Percentiles rank a stretch among this genome's conserved stretches.
Evolutionary conservation across 768 basidiomycete species (phyloP).

Genomic region (Suillus lakei): DNA sequence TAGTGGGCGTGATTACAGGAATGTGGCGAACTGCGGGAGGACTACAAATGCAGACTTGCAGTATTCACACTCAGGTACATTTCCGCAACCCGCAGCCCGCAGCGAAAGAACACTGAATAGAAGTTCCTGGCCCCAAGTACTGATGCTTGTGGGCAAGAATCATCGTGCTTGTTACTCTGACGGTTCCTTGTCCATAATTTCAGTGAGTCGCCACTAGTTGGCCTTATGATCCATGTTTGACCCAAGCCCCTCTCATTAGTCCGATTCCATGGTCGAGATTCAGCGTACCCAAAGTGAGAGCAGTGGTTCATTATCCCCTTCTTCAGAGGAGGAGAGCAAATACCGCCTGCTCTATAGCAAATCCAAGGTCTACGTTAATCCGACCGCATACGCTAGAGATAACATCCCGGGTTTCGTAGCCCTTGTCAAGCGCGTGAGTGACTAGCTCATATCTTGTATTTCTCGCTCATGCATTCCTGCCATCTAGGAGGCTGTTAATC

Average conservation of each 20-base stretch:
- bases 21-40: conserved; percentile 24
- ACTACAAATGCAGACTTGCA: background rate
- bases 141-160: conserved; percentile 25
- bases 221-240: conserved; percentile 12
- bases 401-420: conserved; percentile 95
- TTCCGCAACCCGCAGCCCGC: conserved; percentile 14
- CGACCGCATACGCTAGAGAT: conserved; percentile 88
- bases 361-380: conserved; percentile 95
- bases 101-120: conserved; percentile 8
- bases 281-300: conserved; percentile 41
- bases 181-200: conserved; percentile 50
- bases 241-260: conserved; percentile 33
- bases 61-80: conserved; percentile 6
- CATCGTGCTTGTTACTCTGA: conserved; percentile 44
- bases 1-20: conserved; percentile 20
- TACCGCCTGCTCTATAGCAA: conserved; percentile 86
- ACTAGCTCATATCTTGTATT: conserved; percentile 13
- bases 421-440: conserved; percentile 83
- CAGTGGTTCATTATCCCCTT: conserved; percentile 12
- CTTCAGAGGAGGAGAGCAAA: conserved; percentile 57
- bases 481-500: conserved; percentile 70
- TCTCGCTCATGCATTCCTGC: conserved; percentile 16
- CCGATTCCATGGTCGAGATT: conserved; percentile 78
- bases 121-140: conserved; percentile 2
- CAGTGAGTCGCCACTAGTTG: conserved; percentile 40